phyloP scores from a whole-genome alignment of 2,329 filamentous ascomycete species.

The Fusarium sp. region DNA sequence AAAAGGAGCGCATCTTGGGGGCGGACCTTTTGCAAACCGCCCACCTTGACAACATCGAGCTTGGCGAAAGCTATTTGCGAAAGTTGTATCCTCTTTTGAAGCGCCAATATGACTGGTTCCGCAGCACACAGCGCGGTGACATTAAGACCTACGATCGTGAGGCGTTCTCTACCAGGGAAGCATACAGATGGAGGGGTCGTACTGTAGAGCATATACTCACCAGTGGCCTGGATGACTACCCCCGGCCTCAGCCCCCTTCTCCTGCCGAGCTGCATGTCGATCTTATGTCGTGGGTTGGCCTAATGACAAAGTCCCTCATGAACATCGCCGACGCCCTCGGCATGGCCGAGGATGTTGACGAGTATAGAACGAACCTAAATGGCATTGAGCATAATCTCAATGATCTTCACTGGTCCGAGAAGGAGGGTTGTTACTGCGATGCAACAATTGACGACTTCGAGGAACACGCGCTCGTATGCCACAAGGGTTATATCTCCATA shows the following conservation, averaged over 20 bases:
- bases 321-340: slow-evolving; percentile 83
- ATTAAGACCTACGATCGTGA: slow-evolving; percentile 91
- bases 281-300: slow-evolving; percentile 95
- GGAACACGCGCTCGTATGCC: slow-evolving; percentile 89
- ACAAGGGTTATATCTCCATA: slow-evolving; percentile 95
- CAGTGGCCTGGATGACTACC: slow-evolving; percentile 96
- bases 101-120: slow-evolving; percentile 95
- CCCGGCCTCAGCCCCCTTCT: slow-evolving; percentile 91
- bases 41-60: slow-evolving; percentile 75
- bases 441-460: slow-evolving; percentile 96
- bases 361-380: slow-evolving; percentile 77
- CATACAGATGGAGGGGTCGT: slow-evolving; percentile 93
- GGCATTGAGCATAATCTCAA: slow-evolving; percentile 89
- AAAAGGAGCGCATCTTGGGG: slow-evolving; percentile 59
- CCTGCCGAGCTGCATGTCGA: slow-evolving; percentile 96
- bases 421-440: slow-evolving; percentile 88
- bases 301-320: slow-evolving; percentile 89
- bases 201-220: slow-evolving; percentile 89
- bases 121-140: slow-evolving; percentile 89
- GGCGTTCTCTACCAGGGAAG: slow-evolving; percentile 90
- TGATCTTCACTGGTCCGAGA: slow-evolving; percentile 91
- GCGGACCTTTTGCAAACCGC: slow-evolving; percentile 68
- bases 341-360: slow-evolving; percentile 78
- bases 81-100: slow-evolving; percentile 88
- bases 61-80: slow-evolving; percentile 78